Conservation (phyloP, 768 basidiomycete species). For the Pleurotus tuoliensis region DNA sequence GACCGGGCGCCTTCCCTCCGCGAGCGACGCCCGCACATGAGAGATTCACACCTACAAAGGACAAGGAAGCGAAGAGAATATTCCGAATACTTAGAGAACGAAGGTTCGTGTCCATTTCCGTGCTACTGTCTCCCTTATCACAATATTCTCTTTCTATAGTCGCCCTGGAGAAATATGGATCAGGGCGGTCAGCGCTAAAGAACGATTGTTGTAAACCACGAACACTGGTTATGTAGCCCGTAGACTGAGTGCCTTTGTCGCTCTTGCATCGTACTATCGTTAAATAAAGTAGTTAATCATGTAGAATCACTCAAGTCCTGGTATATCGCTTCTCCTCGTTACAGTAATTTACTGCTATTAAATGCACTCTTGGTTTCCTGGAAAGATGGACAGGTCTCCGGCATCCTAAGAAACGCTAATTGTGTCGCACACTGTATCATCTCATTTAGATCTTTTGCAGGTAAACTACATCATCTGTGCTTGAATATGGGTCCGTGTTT, state of each 20-base stretch:
- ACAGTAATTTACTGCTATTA: not conserved
- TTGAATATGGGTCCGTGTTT: not conserved
- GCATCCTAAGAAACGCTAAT: no score
- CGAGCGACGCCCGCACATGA: constrained; percentile 37
- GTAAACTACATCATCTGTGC: no score
- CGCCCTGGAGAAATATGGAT: constrained; percentile 76
- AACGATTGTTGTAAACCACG: constrained; percentile 45
- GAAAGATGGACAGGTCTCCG: no score
- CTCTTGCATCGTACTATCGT: not conserved
- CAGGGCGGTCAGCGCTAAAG: constrained; percentile 61
- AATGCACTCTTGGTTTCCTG: no score
- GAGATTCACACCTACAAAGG: constrained; percentile 28
- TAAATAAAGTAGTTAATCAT: constrained; percentile 4
- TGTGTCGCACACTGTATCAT: no score
- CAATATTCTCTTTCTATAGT: constrained; percentile 29
- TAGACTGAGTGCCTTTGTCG: no score
- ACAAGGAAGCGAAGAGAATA: constrained; percentile 46
- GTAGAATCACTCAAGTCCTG: not conserved
- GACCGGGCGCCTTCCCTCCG: constrained; percentile 62
- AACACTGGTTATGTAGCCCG: not conserved
- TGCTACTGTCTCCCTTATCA: constrained; percentile 9
- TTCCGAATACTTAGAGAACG: constrained; percentile 75
- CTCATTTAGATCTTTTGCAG: no score
- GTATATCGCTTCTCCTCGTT: not conserved
- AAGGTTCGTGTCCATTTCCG: constrained; percentile 44